These are phyloP conservation scores for Lentinus tigrinus DNA, from an alignment of 768 basidiomycete species.

Conservation along the genomic window DNA sequence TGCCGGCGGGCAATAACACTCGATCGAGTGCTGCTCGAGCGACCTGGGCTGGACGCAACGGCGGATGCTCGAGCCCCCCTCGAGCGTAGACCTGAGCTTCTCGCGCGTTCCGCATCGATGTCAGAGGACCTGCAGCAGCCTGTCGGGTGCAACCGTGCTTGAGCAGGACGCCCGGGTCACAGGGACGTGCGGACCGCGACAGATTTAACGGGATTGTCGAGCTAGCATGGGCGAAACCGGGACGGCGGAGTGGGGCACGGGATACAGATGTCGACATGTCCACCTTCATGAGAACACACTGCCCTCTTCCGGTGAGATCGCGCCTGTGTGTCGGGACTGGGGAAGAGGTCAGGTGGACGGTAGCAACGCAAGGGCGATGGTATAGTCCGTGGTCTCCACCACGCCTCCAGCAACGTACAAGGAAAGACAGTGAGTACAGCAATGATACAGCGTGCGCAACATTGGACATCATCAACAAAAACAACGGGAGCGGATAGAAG, in stretches of 20 bases:
- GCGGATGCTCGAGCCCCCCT: too few relatives aligned
- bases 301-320: too few relatives aligned
- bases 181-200: slow-evolving; percentile 4
- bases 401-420: slow-evolving; percentile 4
- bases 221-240: slow-evolving; percentile 9
- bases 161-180: slow-evolving; percentile 1
- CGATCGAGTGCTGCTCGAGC: too few relatives aligned
- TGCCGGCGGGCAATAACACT: too few relatives aligned
- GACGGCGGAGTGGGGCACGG: background rate
- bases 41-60: too few relatives aligned
- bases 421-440: slow-evolving; percentile 2
- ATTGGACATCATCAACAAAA: background rate
- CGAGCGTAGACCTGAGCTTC: too few relatives aligned
- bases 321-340: too few relatives aligned
- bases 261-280: background rate
- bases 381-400: slow-evolving; percentile 8
- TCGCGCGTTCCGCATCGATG: background rate
- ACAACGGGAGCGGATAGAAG: background rate
- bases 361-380: background rate
- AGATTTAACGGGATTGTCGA: background rate
- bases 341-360: too few relatives aligned
- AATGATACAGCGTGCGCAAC: slow-evolving; percentile 6
- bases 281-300: background rate
- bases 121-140: background rate
- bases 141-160: slow-evolving; percentile 2